Conservation (phyloP, 1,139 yeast genomes). For the Magnusiomyces magnusii region DNA sequence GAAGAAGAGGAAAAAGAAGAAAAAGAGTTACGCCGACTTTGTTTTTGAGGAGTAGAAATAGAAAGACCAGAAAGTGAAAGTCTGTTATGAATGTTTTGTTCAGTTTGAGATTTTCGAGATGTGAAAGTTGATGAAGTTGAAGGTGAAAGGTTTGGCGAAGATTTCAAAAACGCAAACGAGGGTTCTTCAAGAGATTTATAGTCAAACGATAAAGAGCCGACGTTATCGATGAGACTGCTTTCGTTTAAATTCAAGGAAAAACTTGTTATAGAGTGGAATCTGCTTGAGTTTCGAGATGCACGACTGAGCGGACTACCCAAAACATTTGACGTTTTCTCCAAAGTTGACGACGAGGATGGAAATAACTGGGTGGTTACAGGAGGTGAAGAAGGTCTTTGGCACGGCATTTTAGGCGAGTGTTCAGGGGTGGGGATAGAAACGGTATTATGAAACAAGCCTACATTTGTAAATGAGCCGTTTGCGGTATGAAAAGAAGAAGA, state of each 20-base stretch:
- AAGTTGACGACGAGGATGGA: neutral
- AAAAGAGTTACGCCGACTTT: neutral
- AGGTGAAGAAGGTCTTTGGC: neutral
- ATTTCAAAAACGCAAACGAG: neutral
- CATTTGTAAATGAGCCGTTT: neutral
- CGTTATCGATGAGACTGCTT: neutral
- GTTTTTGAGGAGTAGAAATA: neutral
- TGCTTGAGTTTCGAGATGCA: neutral
- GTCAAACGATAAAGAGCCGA: neutral
- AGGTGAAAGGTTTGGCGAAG: neutral
- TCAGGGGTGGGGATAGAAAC: neutral
- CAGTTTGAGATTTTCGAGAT: neutral
- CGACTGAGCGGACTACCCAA: neutral
- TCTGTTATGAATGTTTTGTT: neutral
- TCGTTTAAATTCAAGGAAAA: neutral
- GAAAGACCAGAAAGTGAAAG: conserved; percentile 1
- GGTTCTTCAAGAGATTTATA: neutral
- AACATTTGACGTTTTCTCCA: neutral
- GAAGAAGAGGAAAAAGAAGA: neutral
- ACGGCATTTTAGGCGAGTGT: neutral
- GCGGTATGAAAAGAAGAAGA: conserved; percentile 1
- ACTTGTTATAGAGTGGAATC: neutral
- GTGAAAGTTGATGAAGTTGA: neutral
- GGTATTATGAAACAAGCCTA: neutral
- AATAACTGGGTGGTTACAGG: too few relatives aligned